phyloP scores from a whole-genome alignment of 169 alveolate genomes.

The Plasmodium gonderi region DNA sequence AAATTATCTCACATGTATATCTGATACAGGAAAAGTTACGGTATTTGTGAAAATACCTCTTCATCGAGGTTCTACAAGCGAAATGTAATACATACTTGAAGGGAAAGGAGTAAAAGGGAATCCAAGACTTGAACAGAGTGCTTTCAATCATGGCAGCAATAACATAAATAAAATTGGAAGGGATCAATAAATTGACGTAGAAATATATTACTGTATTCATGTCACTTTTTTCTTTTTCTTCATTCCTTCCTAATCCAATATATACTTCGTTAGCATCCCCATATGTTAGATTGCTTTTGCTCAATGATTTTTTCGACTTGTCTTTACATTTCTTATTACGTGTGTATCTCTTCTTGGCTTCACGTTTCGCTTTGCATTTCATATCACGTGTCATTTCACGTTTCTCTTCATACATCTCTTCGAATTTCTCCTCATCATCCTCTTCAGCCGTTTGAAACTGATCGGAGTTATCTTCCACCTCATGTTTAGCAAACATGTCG shows the following conservation, averaged over 20 bases:
- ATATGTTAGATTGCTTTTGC: neutral
- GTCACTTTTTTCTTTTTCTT: conserved; percentile 45
- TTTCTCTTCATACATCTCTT: neutral
- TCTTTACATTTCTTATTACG: too few species aligned
- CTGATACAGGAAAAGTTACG: too few species aligned
- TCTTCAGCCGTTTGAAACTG: conserved; percentile 10
- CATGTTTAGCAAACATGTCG: neutral
- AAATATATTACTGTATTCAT: conserved; percentile 47
- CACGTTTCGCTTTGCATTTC: neutral
- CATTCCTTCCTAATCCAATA: neutral
- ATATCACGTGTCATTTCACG: neutral
- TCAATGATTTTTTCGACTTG: neutral
- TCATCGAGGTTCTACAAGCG: neutral
- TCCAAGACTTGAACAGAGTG: conserved; percentile 23
- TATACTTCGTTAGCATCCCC: neutral
- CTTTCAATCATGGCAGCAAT: conserved; percentile 40
- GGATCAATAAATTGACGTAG: conserved; percentile 32
- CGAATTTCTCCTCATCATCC: neutral
- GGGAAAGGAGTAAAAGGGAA: conserved; percentile 56
- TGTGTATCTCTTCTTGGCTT: too few species aligned
- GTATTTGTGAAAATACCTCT: too few species aligned
- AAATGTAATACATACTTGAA: conserved; percentile 17
- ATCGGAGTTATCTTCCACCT: neutral
- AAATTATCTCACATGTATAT: too few species aligned
- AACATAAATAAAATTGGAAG: conserved; percentile 52